Base-by-base conservation (phyloP, 495 filamentous ascomycete genomes). In the Polyplosphaeria fusca region DNA sequence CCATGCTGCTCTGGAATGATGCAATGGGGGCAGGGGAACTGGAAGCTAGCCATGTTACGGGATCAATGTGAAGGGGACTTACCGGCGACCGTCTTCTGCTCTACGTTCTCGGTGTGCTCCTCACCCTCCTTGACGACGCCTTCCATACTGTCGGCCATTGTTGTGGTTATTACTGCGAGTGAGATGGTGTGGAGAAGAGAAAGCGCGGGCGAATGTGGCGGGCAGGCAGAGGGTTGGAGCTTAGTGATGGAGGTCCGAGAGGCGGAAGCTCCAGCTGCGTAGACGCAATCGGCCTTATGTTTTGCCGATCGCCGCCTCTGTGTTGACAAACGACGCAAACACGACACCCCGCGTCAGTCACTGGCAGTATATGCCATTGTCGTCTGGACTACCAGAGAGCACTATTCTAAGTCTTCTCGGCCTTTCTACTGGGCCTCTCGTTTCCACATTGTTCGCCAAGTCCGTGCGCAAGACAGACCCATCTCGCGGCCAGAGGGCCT, bases 81-180 rank as follows among this genome's bases (percentile, higher is more conserved):
- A 64, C 61, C 61, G 52, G 50, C 63, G 22, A 66, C 46, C 14
- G 62, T 57, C 56, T 65, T 52, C 54, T 66, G 58, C 44, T 56
- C 64, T 20, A 54, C 47, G 23, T 67, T 64, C 60, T 60, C 9
- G 20, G 24, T 52, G 26, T 52, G 53, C 52, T 65, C 57, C 41
- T 65, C 57, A 13, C 22, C 44, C 20, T 60, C 52, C 18, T 58
- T 49, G 55, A 63, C 68, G 30, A 72, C 70, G 42, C 70, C 64
- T 64, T 72, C 68, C 71, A 74, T 74, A 40, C 57, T 67, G 32
- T 74, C 70, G 27, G 68, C 70, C 71, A 74, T 74, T 60, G 30
- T 47, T 25, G 38, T 48, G n/a, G 40, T 38, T 32, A 35, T 18
- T 30, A 40, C 27, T 7, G 50, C n/a, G 43, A 30, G 56, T 4